Conservation (phyloP, 2,329 filamentous ascomycete species). For the Colletotrichum shisoi region DNA sequence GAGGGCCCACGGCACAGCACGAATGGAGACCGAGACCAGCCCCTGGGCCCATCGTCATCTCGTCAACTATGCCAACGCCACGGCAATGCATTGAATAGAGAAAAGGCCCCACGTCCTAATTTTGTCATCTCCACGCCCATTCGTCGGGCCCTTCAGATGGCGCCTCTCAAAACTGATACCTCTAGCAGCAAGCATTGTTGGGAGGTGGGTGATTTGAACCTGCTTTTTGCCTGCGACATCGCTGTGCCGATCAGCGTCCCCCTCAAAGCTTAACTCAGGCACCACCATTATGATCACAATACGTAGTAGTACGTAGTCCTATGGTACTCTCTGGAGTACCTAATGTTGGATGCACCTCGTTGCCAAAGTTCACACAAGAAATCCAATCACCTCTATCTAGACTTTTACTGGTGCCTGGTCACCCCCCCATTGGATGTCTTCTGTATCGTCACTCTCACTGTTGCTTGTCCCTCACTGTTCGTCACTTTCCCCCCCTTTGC, state of each 20-base stretch:
- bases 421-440: constrained; percentile 6
- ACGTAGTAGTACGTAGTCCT: too few species aligned
- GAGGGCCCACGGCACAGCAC: not conserved
- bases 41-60: constrained; percentile 22
- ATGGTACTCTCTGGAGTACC: not conserved
- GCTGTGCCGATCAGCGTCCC: constrained; percentile 36
- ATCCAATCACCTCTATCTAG: not conserved
- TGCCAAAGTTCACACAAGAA: too few species aligned
- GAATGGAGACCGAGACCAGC: not conserved
- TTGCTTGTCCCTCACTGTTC: not conserved
- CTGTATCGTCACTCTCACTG: constrained; percentile 15
- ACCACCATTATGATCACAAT: not conserved
- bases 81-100: constrained; percentile 20
- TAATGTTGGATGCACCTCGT: not conserved
- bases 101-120: constrained; percentile 22
- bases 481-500: not conserved
- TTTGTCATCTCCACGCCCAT: constrained; percentile 17
- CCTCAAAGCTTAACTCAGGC: constrained; percentile 36
- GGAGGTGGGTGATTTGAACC: not conserved
- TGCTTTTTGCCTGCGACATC: constrained; percentile 35
- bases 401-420: not conserved
- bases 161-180: constrained; percentile 8
- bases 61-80: constrained; percentile 20
- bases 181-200: constrained; percentile 1
- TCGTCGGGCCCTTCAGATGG: constrained; percentile 29